phyloP scores from a whole-genome alignment of 2,329 filamentous ascomycete species.

The Xylaria sp. region DNA sequence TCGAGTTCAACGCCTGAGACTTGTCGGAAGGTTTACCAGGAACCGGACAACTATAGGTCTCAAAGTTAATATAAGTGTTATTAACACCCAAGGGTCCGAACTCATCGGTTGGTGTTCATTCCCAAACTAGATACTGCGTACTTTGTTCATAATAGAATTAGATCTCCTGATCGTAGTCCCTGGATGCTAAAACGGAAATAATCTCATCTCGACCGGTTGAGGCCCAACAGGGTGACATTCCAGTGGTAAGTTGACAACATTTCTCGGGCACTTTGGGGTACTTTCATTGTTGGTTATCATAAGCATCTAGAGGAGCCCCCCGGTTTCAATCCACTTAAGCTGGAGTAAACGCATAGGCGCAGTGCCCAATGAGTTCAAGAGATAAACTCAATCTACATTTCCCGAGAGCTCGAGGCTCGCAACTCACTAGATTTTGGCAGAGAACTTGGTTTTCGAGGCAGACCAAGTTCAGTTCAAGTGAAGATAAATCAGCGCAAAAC shows the following conservation, averaged over 20 bases:
- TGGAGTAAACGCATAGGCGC: too few species aligned
- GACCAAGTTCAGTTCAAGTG: too few species aligned
- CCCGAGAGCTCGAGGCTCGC: too few species aligned
- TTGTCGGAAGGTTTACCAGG: not conserved
- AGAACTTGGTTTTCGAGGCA: too few species aligned
- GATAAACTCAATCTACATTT: too few species aligned
- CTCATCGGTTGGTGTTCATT: not conserved
- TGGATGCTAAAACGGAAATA: not conserved
- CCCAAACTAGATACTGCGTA: not conserved
- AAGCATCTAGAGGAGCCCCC: not conserved
- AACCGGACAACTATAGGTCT: not conserved
- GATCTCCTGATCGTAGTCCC: not conserved
- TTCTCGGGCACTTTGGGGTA: not conserved
- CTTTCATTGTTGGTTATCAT: not conserved
- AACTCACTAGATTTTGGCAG: too few species aligned
- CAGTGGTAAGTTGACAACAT: not conserved
- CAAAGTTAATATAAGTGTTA: not conserved
- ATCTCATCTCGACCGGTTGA: not conserved
- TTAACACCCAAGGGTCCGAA: not conserved
- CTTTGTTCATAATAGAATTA: not conserved
- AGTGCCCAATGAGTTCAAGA: too few species aligned
- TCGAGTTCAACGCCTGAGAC: not conserved
- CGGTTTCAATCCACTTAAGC: not conserved
- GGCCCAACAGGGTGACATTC: not conserved
- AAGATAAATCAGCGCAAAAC: too few species aligned